Base-by-base conservation (phyloP, 768 basidiomycete species). In the Coprinellus micaceus region DNA sequence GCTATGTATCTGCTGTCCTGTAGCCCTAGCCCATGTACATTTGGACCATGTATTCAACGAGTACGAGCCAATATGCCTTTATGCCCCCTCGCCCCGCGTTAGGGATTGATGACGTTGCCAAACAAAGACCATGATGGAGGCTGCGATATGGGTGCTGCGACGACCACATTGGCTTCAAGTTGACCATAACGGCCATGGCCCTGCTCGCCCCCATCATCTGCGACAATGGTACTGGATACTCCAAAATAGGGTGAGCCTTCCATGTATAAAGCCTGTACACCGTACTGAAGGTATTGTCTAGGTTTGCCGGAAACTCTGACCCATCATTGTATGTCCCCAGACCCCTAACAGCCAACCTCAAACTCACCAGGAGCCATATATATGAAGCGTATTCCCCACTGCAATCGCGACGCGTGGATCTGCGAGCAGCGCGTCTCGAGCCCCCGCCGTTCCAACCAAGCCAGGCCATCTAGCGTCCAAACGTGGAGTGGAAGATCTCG, bases 261-360 rank as follows among this genome's bases (percentile, higher is more conserved):
- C 13, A 10, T 30, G 12, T 22, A 19, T 30, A 30, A 44, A 40
- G 51, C 17, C 22, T 17, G 24, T 39, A 21, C 29, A 45, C 26
- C 40, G 33, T 21, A 29, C 47, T 60, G 58, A 44, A 58, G 44
- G 52, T 46, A 30, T 58, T 41, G 43, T 58, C 51, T 65, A 95
- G 96, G 33, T 98, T 97, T 73, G 95, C 97, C 43, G 96, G 96
- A 53, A 99, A 99, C 75, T 97, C 94, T 45, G 95, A 98, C 74
- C 97, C 97, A 19, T 98, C 96, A 9, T 99, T 96, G 91, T 93
- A 68, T 72, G 89, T 81, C 48, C 39, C 25, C 41, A 30, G 26
- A 47, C 24, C 49, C 39, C 10, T 30, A 24, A 51, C n/a, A 49
- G 54, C 44, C 25, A 47, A 47, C 25, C 33, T 61, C 39, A 46